These are phyloP conservation scores for Globisporangium rhizosaccharum DNA, from an alignment of 352 stramenopile species.

Conservation along the genomic window DNA sequence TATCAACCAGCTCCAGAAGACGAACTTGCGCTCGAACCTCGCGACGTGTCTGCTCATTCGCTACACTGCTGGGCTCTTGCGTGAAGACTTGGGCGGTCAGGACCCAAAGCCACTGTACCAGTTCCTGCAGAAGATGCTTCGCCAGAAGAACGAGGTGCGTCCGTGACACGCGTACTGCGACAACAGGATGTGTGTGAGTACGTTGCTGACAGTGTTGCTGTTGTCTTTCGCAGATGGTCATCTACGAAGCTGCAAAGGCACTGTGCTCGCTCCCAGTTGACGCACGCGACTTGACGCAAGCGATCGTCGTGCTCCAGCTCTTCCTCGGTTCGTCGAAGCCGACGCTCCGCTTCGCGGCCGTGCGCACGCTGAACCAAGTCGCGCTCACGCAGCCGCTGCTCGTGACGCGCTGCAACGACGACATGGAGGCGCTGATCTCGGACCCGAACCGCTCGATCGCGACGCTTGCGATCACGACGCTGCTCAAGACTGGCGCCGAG, in stretches of 20 bases:
- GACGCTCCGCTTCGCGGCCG: slow-evolving; percentile 94
- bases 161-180: background rate
- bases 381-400: slow-evolving; percentile 90
- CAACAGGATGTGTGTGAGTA: background rate
- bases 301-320: slow-evolving; percentile 97
- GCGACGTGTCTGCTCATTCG: slow-evolving; percentile 97
- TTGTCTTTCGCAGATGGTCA: slow-evolving; percentile 90
- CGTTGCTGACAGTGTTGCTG: background rate
- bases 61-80: slow-evolving; percentile 91
- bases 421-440: slow-evolving; percentile 96
- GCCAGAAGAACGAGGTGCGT: slow-evolving; percentile 92
- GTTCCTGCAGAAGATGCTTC: slow-evolving; percentile 95
- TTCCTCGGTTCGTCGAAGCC: slow-evolving; percentile 94
- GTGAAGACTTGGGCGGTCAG: slow-evolving; percentile 81
- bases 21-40: slow-evolving; percentile 91
- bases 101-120: slow-evolving; percentile 79
- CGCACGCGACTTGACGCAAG: slow-evolving; percentile 93
- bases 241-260: slow-evolving; percentile 97
- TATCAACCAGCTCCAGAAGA: slow-evolving; percentile 90
- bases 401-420: slow-evolving; percentile 97
- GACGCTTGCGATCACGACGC: slow-evolving; percentile 98
- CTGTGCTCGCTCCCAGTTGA: slow-evolving; percentile 96
- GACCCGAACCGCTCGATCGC: slow-evolving; percentile 98
- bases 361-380: slow-evolving; percentile 94
- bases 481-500: slow-evolving; percentile 98